A percentile compares a stretch with the other conserved stretches of the same genome.
These are phyloP conservation scores for Pythium dissotocum DNA, from an alignment of 352 stramenopile species.

Conservation along the genomic window DNA sequence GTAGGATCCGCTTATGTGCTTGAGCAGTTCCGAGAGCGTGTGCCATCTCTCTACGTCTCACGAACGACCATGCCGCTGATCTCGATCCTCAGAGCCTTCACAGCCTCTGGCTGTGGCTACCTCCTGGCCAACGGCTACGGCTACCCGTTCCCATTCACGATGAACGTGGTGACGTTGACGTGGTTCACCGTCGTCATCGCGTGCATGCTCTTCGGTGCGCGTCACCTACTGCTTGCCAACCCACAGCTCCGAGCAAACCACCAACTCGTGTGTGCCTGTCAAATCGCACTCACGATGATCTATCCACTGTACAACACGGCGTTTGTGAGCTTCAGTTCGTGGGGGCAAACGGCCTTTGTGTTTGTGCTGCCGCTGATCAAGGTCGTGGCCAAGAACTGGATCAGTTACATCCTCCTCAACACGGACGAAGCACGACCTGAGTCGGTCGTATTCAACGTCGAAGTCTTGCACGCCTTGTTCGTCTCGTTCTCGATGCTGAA, in stretches of 20 bases:
- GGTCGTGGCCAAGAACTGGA: too few species aligned
- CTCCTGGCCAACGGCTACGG: constrained; percentile 19
- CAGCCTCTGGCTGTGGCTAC: constrained; percentile 12
- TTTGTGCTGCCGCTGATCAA: too few species aligned
- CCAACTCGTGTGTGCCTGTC: not conserved
- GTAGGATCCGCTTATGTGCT: constrained; percentile 23
- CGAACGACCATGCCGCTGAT: constrained; percentile 6
- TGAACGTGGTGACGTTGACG: constrained; percentile 12
- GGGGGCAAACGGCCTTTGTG: too few species aligned
- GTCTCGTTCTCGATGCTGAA: too few species aligned
- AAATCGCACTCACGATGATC: constrained; percentile 6
- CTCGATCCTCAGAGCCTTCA: constrained; percentile 15
- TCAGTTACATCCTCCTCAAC: too few species aligned
- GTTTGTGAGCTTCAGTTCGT: too few species aligned
- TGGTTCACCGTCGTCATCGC: not conserved
- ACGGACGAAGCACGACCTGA: too few species aligned
- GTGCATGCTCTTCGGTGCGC: not conserved
- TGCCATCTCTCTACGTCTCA: constrained; percentile 20
- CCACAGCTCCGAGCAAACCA: not conserved
- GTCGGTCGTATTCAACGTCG: constrained; percentile 27
- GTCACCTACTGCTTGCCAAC: not conserved
- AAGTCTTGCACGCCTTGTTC: constrained; percentile 33
- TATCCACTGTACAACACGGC: not conserved
- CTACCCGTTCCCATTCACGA: constrained; percentile 36
- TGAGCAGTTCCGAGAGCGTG: constrained; percentile 26